phyloP scores from a whole-genome alignment of 2,329 filamentous ascomycete species.

The Mycosphaerella arachidis region DNA sequence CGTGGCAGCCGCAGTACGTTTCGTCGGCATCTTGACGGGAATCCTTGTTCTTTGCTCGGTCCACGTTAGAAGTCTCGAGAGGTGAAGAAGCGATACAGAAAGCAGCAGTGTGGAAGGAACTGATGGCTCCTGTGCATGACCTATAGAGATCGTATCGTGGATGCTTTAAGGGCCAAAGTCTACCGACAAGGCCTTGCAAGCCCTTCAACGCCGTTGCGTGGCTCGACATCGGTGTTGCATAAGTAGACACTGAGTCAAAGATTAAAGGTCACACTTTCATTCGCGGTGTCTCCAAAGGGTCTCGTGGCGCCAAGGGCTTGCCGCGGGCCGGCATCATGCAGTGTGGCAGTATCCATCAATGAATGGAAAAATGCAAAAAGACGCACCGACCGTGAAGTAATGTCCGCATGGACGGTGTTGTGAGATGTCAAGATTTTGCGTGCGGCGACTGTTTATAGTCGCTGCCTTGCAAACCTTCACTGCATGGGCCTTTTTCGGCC shows the following conservation, averaged over 20 bases:
- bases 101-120: background rate
- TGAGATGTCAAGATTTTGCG: background rate
- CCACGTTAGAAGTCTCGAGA: background rate
- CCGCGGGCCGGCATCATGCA: background rate
- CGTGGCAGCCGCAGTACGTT: background rate
- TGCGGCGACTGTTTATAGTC: too few species aligned
- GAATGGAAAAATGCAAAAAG: background rate
- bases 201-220: background rate
- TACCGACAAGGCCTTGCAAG: background rate
- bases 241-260: background rate
- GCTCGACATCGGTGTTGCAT: background rate
- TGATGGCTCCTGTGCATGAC: background rate
- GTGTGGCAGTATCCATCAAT: background rate
- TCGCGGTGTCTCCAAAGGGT: background rate
- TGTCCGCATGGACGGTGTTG: background rate
- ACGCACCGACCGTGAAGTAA: background rate
- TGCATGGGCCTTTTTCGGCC: background rate
- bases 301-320: background rate
- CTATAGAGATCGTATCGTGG: background rate
- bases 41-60: background rate
- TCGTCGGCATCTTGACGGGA: conserved; percentile 6
- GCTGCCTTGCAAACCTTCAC: background rate
- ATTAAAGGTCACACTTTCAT: background rate
- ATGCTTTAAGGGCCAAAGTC: background rate
- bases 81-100: background rate